Evolutionary conservation across 2,329 filamentous ascomycete species (phyloP).

Genomic region (Metarhizium guizhouense): DNA sequence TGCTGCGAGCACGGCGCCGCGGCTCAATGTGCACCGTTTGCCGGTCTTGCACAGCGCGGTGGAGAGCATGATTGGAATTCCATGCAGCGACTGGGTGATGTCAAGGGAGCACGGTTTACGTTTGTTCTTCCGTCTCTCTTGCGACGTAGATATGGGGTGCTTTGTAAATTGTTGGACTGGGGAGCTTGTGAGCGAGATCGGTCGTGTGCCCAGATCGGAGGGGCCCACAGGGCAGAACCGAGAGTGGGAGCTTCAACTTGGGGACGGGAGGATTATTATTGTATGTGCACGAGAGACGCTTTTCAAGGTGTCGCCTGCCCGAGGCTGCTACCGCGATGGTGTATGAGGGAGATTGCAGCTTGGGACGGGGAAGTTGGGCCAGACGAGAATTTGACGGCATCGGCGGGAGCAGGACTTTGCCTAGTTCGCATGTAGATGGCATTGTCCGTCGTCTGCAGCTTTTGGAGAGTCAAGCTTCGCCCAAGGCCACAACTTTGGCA

Average conservation of each 20-base stretch:
- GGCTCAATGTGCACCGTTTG: slow-evolving; percentile 27
- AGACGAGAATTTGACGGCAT: neutral
- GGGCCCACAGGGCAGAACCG: no score
- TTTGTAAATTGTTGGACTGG: neutral
- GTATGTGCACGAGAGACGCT: neutral
- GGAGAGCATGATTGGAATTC: slow-evolving; percentile 33
- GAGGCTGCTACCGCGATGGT: no score
- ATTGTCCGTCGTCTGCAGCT: neutral
- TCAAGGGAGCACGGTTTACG: no score
- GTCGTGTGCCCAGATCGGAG: neutral
- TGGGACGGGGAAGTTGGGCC: neutral
- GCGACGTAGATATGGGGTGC: neutral
- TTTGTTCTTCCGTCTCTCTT: neutral
- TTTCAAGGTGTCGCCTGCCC: no score
- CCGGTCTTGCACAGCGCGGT: slow-evolving; percentile 37
- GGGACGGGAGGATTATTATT: neutral
- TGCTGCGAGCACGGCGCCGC: slow-evolving; percentile 8
- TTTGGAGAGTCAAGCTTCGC: no score
- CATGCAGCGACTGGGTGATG: slow-evolving; percentile 21
- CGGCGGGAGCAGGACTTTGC: no score
- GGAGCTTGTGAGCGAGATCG: neutral
- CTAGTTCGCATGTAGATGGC: neutral
- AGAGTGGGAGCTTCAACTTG: no score
- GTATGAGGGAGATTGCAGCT: neutral
- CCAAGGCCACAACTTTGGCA: no score